Evolutionary conservation across 2,329 filamentous ascomycete species (phyloP), one percentile per base, ranked within the genome.

Genomic region (Apiospora arundinis): DNA sequence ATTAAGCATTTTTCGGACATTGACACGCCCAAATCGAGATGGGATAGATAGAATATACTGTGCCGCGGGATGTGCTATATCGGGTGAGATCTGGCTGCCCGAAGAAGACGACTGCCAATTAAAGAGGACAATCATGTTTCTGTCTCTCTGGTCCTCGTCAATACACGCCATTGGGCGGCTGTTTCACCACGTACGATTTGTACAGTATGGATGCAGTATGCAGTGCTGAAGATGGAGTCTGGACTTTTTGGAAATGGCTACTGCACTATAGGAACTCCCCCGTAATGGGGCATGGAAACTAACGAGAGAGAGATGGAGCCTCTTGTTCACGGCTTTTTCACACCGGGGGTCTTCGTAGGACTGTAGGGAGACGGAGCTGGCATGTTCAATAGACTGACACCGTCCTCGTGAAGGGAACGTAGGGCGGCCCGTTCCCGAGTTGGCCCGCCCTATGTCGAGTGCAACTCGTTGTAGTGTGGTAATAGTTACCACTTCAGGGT

Each of bases 391-490:
- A 68, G 66, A 68, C 44, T 21, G 66, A 68, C 66, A 37, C 66
- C 66, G 12, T 32, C 44, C 25, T 48, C 14, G 66, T n/a, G 65
- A 16, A 48, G 25, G 44, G 66, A 16, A 48, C 66, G 66, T 48
- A 68, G 46, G 66, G 66, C 66, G 66, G 66, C 66, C 66, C 66
- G 56, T 63, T 63, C 56, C 56, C 56, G 56, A 40, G 21, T 63
- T 63, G 56, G 56, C 56, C 32, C 56, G 56, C 56, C 56, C 56
- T 63, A 40, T 40, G 37, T 63, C 28, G 56, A 63, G 32, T 37
- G 32, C 56, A 21, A 60, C 52, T 28, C 52, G 52, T 60, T 11
- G 28, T 60, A 32, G 4, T 60, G 32, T 45, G 18, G 28, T 63
- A n/a, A n/a, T n/a, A 40, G 56, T n/a, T 40, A 14, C n/a, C 21